Conservation (phyloP, 2,329 filamentous ascomycete genomes). For the Xylariomycetidae sp. region DNA sequence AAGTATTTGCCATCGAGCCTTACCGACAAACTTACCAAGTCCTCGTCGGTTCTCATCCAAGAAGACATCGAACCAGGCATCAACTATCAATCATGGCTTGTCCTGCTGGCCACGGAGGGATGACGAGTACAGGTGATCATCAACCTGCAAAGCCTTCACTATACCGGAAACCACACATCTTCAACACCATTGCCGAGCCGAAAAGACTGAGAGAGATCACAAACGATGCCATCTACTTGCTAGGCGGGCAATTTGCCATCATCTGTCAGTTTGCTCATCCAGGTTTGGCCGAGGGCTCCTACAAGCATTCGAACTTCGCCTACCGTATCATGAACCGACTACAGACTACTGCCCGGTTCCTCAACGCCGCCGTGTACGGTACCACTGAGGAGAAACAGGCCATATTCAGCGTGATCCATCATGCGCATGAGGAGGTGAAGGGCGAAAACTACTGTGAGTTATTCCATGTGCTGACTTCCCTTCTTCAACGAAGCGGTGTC, state of each 20-base stretch:
- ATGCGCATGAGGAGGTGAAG: conserved; percentile 18
- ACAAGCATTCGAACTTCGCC: conserved; percentile 21
- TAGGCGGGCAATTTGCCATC: conserved; percentile 16
- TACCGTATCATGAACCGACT: conserved; percentile 18
- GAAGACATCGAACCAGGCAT: neutral
- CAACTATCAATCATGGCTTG: neutral
- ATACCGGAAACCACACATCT: conserved; percentile 8
- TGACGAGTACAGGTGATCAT: neutral
- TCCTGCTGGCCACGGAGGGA: neutral
- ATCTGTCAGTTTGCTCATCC: conserved; percentile 23
- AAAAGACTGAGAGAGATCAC: conserved; percentile 4
- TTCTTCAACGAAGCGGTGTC: neutral
- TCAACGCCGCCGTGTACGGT: conserved; percentile 20
- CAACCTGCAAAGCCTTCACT: neutral
- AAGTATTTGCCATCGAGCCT: too few species aligned
- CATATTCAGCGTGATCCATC: conserved; percentile 21
- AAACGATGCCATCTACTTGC: conserved; percentile 10
- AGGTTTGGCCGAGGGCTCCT: conserved; percentile 18
- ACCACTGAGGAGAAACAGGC: conserved; percentile 17
- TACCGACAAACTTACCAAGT: too few species aligned
- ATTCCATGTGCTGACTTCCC: neutral
- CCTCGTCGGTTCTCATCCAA: too few species aligned
- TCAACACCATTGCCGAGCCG: conserved; percentile 7
- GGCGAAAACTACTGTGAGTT: conserved; percentile 15
- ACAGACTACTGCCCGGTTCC: conserved; percentile 20